Evolutionary conservation across 148 eudicot species (phyloP), one percentile per base, ranked within the genome.

Genomic region (Salicornia ramosissima): DNA sequence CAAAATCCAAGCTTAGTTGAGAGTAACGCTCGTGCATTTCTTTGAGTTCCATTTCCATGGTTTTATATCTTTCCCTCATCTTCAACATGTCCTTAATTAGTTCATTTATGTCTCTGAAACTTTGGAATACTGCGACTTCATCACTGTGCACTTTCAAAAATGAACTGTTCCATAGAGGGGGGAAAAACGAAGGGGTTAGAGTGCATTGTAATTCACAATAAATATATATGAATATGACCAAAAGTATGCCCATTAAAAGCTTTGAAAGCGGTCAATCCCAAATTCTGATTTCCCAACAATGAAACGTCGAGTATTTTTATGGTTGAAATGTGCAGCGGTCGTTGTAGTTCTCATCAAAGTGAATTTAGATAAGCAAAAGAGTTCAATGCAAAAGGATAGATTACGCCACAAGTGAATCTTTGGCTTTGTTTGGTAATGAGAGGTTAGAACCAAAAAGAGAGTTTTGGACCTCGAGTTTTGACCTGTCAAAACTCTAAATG

Each of bases 1-100:
- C 96, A 74, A 86, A 87, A 64, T 88, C 87, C 74, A 93, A 84
- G 83, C 98, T 93, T 26, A 93, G 83, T 65, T 84, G 87, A 71
- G 98, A 93, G 82, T 90, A 93, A 4, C 96, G 82, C 43, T 88
- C 85, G 49, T 90, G 98, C 98, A 93, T 88, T 51, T 88, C 96
- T 63, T 75, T 82, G 18, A 93, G 86, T 76, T 93, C 96, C 8
- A 77, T 78, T 80, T 93, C 96, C 75, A 84, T 77, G 33, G 80
- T 64, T 10, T 72, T 66, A 53, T 83, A 77, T 77, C 78, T 85
- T 65, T 82, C 95, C 81, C 87, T 93, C 80, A 87, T 74, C 77
- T 86, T 90, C 71, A 93, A 52, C 90, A 86, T 83, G 75, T 94
- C 97, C 71, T 85, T 86, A 33, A 90, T 94, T 74, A 94, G 80